Conservation (phyloP, 768 basidiomycete species). For the Tulasnella sp. region DNA sequence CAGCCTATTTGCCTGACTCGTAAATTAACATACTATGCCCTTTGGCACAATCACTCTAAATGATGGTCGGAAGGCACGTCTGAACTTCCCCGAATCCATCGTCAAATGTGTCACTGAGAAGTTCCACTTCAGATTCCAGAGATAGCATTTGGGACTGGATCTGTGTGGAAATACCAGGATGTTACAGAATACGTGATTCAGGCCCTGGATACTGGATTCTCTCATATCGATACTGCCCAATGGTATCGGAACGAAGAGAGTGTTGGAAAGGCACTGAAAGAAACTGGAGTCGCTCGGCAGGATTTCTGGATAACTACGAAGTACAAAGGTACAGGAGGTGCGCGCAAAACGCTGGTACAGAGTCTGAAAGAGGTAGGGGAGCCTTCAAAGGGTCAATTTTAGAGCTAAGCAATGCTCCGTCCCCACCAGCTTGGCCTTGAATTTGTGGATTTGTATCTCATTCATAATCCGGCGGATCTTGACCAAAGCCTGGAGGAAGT, state of each 20-base stretch:
- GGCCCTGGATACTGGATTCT: constrained; percentile 46
- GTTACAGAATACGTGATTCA: constrained; percentile 42
- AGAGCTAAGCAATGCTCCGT: neutral
- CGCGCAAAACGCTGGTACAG: neutral
- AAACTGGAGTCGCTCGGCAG: constrained; percentile 25
- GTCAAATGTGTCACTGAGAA: no score
- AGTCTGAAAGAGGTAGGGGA: constrained; percentile 22
- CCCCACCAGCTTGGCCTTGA: constrained; percentile 42
- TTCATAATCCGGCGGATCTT: constrained; percentile 38
- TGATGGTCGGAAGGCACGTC: constrained; percentile 35
- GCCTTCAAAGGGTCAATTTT: constrained; percentile 37
- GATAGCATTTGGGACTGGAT: constrained; percentile 56
- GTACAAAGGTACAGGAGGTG: constrained; percentile 34
- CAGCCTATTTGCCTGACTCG: neutral
- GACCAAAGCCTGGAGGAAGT: constrained; percentile 31
- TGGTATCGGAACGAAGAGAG: constrained; percentile 13
- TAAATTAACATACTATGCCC: constrained; percentile 34
- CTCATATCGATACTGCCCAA: constrained; percentile 35
- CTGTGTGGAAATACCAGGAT: constrained; percentile 47
- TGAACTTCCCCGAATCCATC: no score
- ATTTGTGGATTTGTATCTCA: constrained; percentile 57
- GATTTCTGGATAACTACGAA: constrained; percentile 57
- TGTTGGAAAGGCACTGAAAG: constrained; percentile 11
- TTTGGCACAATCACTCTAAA: constrained; percentile 48
- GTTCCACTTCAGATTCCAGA: constrained; percentile 45